phyloP scores from a whole-genome alignment of 768 basidiomycete genomes.

The Leucogyrophana mollusca region DNA sequence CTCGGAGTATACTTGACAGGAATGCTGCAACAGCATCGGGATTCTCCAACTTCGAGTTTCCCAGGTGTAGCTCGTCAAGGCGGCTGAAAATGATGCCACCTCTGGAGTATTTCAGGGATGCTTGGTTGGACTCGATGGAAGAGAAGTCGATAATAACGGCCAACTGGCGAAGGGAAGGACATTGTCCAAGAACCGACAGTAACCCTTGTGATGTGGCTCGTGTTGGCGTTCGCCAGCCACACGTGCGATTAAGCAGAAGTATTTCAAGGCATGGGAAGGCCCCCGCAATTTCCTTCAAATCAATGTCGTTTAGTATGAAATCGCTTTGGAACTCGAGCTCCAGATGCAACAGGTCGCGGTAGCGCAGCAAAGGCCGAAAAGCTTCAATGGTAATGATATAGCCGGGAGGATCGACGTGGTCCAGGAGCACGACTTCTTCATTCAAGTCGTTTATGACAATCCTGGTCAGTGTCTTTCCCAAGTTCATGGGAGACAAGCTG shows the following conservation, averaged over 20 bases:
- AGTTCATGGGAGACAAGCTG: no score
- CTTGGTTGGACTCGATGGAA: no score
- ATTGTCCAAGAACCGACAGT: constrained; percentile 15
- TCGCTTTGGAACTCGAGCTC: neutral
- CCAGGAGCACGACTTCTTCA: no score
- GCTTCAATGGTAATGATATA: neutral
- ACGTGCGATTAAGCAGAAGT: neutral
- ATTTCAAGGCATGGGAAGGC: constrained; percentile 6
- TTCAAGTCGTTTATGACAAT: no score
- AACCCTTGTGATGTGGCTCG: constrained; percentile 23
- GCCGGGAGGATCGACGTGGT: neutral
- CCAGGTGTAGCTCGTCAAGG: no score
- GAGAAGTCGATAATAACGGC: constrained; percentile 21
- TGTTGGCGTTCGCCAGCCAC: no score
- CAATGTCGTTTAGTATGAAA: neutral
- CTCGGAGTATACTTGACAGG: neutral
- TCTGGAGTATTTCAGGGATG: no score
- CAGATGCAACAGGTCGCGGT: neutral
- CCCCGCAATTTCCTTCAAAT: neutral
- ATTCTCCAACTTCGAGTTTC: neutral
- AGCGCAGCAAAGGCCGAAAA: neutral
- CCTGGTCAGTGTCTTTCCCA: no score
- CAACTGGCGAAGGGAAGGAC: constrained; percentile 5
- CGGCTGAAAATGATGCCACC: no score
- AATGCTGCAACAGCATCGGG: neutral